Evolutionary conservation across 768 basidiomycete genomes (phyloP).

Genomic region (Lactarius hatsudake): DNA sequence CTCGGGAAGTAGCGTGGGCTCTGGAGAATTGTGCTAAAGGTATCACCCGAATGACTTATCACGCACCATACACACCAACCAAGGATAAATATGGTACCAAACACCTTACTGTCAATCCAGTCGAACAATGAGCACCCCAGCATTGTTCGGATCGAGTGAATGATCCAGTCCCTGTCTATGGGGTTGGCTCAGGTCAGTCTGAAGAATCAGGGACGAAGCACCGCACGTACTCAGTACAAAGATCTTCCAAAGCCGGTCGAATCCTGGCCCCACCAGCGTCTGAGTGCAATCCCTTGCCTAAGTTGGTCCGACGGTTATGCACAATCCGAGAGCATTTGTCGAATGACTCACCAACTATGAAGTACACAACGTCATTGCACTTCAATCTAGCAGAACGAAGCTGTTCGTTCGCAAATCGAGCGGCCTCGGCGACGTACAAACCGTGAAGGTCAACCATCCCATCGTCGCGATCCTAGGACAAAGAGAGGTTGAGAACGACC

Average conservation of each 20-base stretch:
- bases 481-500: not conserved
- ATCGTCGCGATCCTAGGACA: not conserved
- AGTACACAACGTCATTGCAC: not conserved
- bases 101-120: not conserved
- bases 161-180: not conserved
- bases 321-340: too few relatives aligned
- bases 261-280: not conserved
- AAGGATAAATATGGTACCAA: too few relatives aligned
- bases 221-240: conserved; percentile 11
- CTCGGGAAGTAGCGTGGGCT: too few relatives aligned
- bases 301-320: not conserved
- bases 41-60: too few relatives aligned
- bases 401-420: conserved; percentile 1
- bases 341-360: conserved; percentile 16
- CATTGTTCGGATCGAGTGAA: conserved; percentile 4
- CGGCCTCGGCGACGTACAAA: conserved; percentile 9
- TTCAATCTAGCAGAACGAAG: not conserved
- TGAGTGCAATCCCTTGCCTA: conserved; percentile 12
- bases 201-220: not conserved
- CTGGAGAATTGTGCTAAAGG: too few relatives aligned
- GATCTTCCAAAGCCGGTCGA: conserved; percentile 12
- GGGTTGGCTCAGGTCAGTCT: not conserved
- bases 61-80: too few relatives aligned
- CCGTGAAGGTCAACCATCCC: conserved; percentile 15
- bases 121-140: conserved; percentile 13